Evolutionary conservation across 2,329 filamentous ascomycete genomes (phyloP).

Genomic region (Elsinoe fawcettii): DNA sequence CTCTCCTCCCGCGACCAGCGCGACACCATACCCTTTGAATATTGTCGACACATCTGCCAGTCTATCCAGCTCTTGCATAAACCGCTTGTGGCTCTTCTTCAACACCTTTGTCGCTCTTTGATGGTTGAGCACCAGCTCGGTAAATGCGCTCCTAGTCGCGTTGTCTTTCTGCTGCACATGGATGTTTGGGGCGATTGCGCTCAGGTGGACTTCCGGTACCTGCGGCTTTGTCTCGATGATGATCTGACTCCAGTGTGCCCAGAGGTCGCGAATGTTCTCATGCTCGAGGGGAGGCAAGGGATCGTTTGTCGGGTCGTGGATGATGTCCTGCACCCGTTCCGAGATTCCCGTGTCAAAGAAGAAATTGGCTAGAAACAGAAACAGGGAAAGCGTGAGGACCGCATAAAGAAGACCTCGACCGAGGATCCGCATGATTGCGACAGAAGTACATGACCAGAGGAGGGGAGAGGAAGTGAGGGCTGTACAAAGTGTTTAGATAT

Average conservation of each 20-base stretch:
- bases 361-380: not conserved
- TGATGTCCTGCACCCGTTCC: conserved; percentile 1
- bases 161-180: not conserved
- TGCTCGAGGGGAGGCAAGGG: conserved; percentile 5
- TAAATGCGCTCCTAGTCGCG: not conserved
- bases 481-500: not conserved
- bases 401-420: conserved; percentile 1
- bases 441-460: not conserved
- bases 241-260: conserved; percentile 5
- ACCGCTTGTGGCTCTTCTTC: conserved; percentile 2
- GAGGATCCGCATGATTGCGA: conserved; percentile 1
- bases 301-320: conserved; percentile 2
- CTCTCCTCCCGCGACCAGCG: conserved; percentile 34
- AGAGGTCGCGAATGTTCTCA: not conserved
- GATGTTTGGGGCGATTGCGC: not conserved
- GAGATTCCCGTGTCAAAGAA: conserved; percentile 8
- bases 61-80: conserved; percentile 13
- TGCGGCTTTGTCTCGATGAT: not conserved
- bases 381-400: not conserved
- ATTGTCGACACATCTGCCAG: conserved; percentile 4
- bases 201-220: not conserved
- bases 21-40: conserved; percentile 27
- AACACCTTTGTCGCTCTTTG: not conserved
- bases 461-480: not conserved
- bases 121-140: conserved; percentile 12